Evolutionary conservation across 768 basidiomycete species (phyloP).

Genomic region (Neoboletus magnificus): DNA sequence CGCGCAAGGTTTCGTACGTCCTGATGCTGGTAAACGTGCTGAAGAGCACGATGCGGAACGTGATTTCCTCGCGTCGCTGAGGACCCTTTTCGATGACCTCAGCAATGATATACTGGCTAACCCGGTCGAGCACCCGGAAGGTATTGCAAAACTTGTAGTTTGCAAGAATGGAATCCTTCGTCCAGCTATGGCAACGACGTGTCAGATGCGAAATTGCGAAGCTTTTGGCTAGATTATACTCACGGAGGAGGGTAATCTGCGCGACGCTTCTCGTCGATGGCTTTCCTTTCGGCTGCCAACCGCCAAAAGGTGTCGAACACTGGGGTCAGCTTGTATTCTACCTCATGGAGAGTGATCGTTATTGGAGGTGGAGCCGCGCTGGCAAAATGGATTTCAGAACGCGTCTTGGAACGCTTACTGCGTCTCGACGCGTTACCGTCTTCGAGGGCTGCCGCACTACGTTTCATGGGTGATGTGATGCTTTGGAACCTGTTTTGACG

Average conservation of each 20-base stretch:
- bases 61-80: conserved; percentile 56
- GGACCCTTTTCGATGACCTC: conserved; percentile 70
- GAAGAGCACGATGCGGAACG: conserved; percentile 72
- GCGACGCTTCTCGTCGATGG: conserved; percentile 53
- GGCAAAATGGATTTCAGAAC: conserved; percentile 17
- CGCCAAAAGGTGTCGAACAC: conserved; percentile 63
- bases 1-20: conserved; percentile 63
- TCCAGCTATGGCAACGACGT: conserved; percentile 52
- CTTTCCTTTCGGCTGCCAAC: conserved; percentile 55
- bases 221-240: conserved; percentile 23
- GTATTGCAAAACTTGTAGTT: conserved; percentile 67
- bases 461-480: conserved; percentile 19
- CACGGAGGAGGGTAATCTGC: conserved; percentile 50
- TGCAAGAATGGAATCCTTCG: conserved; percentile 55
- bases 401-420: conserved; percentile 25
- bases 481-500: background rate
- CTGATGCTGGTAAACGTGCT: conserved; percentile 67
- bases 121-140: conserved; percentile 69
- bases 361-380: conserved; percentile 20
- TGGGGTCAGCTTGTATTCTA: conserved; percentile 42
- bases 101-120: conserved; percentile 62
- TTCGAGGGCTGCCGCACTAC: conserved; percentile 10
- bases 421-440: conserved; percentile 6
- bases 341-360: conserved; percentile 35
- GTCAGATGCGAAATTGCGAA: conserved; percentile 13